Evolutionary conservation across 805 yeast genomes (phyloP), one percentile per base, ranked within the genome.

Genomic region (Suhomyces pyralidae): DNA sequence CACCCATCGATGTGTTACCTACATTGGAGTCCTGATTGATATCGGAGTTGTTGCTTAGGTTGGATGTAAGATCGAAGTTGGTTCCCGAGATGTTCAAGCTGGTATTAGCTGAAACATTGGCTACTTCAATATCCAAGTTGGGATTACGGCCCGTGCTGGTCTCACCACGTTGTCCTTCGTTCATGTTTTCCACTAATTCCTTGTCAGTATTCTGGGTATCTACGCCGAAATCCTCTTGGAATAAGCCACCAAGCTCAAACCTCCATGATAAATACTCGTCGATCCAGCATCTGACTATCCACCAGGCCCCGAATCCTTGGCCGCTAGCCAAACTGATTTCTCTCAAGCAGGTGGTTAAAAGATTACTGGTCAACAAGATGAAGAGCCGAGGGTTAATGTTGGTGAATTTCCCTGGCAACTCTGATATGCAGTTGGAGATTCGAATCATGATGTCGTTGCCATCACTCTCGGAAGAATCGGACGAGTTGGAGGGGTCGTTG

Each of bases 271-370:
- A 71, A 77, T 82, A 86, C 61, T 87, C 93, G 61, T 85, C 90
- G 6, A 84, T 71, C 91, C 93, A 88, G 63, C 90, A 83, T 51
- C 88, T 73, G 2, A 86, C 73, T 44, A 82, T 77, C 90, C 90
- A 86, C 93, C 93, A 88, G 2, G 83, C 81, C 8, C 83, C 84
- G 63, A 87, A 85, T 1, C 85, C 79, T 43, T 77, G 77, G 7
- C 83, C 84, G 2, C 84, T 83, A 22, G 73, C 73, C 51, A 82
- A 69, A 32, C 86, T 80, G 54, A 86, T 76, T 59, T 85, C 90
- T 55, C 90, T 71, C 40, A 84, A 68, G 17, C 86, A 80, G 12
- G 83, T 75, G 6, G 87, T 83, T 48, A 84, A 69, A 8, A 85
- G 61, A 9, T 83, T 78, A 46, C 81, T 80, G 45, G 81, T 67